Base-by-base conservation (phyloP, 23 red algal species). In the Gracilaria vermiculophylla region DNA sequence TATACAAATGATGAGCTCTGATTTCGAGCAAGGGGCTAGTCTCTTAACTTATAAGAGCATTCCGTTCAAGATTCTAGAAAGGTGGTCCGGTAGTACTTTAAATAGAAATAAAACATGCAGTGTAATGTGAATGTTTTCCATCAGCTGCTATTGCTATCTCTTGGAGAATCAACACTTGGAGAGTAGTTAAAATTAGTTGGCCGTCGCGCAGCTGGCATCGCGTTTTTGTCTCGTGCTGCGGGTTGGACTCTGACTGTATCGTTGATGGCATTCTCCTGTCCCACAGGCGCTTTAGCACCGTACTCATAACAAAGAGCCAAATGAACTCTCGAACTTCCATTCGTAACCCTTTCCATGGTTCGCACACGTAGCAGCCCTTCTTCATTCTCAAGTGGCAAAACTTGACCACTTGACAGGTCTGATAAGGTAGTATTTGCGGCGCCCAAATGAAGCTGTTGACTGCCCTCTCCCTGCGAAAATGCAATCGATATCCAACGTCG, bases 401-500 rank as follows among this genome's bases (percentile, higher is more conserved):
- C 62, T 37, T 35, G 45, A 13, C 16, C 65, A 40, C 50, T 56
- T 0, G 36, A 57, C 33, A 57, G n/a, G 19, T 78, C 74, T 28
- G 54, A 53, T 19, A 57, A 56, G 2, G 74, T 78, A 24, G 50
- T 78, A 25, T 56, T 56, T 35, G 50, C 50, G 8, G 29, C 74
- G 74, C 50, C 54, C 3, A 53, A 19, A 56, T 56, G 50, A 24
- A 29, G 54, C 8, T 52, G 50, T 35, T 39, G 50, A 11, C 49
- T 39, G 15, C 50, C 74, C 39, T 53, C 12, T 33, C 54, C 47
- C 5, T 34, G 54, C 7, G 32, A 78, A 34, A 78, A 78, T 14
- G 50, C 54, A 57, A 78, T 50, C 11, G 74, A 78, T 57, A 78
- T 78, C 36, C 50, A 23, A 37, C 74, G 19, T 53, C 74, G 44